phyloP scores from a whole-genome alignment of 2,329 filamentous ascomycete genomes.

The Tothia fuscella region DNA sequence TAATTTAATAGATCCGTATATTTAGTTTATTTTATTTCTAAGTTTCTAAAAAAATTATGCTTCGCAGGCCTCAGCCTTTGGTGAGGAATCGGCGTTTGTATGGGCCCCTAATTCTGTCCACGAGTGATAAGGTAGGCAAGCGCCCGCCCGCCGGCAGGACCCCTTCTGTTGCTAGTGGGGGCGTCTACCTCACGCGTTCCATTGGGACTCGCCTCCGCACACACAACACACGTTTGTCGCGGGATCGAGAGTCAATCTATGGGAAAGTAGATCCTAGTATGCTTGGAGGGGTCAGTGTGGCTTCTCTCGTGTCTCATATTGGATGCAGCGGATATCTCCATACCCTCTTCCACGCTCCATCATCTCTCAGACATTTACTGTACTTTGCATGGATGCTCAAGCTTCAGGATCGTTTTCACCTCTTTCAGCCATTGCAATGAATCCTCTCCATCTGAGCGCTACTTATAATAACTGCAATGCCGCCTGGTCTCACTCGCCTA shows the following conservation, averaged over 20 bases:
- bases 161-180: not conserved
- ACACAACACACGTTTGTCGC: not conserved
- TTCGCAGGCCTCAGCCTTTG: too few relatives aligned
- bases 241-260: not conserved
- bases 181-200: not conserved
- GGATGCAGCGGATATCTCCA: not conserved
- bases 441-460: not conserved
- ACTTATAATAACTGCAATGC: not conserved
- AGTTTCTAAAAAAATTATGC: too few relatives aligned
- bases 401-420: not conserved
- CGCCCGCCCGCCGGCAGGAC: not conserved
- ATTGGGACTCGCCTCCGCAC: not conserved
- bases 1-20: too few relatives aligned
- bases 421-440: not conserved
- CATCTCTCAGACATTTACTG: not conserved
- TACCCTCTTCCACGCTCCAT: not conserved
- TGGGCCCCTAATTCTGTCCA: too few relatives aligned
- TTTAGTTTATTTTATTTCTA: too few relatives aligned
- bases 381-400: not conserved
- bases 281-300: not conserved
- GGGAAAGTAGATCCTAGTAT: not conserved
- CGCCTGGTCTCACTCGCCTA: slow-evolving; percentile 1
- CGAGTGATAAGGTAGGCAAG: too few relatives aligned
- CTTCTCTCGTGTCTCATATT: not conserved
- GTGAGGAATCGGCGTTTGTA: too few relatives aligned